These are phyloP conservation scores for Amesomyces nigricolor DNA, from an alignment of 2,329 filamentous ascomycete genomes.

Conservation along the genomic window DNA sequence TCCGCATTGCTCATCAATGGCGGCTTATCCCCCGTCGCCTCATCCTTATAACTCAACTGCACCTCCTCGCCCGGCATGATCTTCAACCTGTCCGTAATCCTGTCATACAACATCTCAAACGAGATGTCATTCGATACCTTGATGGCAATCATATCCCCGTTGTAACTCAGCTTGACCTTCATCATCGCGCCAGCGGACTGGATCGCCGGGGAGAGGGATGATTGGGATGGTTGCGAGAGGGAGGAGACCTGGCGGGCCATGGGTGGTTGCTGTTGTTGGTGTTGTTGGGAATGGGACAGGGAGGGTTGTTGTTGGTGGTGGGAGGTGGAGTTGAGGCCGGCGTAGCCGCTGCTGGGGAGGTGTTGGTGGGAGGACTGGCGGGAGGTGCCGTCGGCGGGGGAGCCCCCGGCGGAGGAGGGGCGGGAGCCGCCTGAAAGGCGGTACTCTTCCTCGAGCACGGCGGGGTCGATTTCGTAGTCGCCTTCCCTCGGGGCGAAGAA, in stretches of 20 bases:
- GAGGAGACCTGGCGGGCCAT: conserved; percentile 43
- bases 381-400: conserved; percentile 54
- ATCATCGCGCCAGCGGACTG: conserved; percentile 52
- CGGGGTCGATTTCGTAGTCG: conserved; percentile 86
- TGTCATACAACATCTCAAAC: conserved; percentile 72
- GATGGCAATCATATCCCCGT: conserved; percentile 86
- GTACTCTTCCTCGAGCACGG: conserved; percentile 60
- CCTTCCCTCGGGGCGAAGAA: conserved; percentile 87
- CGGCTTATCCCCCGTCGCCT: conserved; percentile 67
- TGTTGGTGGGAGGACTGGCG: conserved; percentile 61
- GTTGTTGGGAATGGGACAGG: neutral
- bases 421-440: conserved; percentile 66
- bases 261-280: conserved; percentile 31
- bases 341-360: conserved; percentile 48
- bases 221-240: conserved; percentile 49
- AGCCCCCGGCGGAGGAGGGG: conserved; percentile 55
- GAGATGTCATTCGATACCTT: conserved; percentile 76
- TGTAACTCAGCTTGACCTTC: conserved; percentile 94
- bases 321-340: conserved; percentile 42
- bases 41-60: conserved; percentile 79
- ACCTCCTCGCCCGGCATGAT: conserved; percentile 64
- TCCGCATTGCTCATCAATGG: conserved; percentile 75
- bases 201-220: conserved; percentile 48
- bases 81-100: conserved; percentile 78
- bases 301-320: conserved; percentile 26